Evolutionary conservation across 768 basidiomycete species (phyloP).

Genomic region (Suillus ampliporus): DNA sequence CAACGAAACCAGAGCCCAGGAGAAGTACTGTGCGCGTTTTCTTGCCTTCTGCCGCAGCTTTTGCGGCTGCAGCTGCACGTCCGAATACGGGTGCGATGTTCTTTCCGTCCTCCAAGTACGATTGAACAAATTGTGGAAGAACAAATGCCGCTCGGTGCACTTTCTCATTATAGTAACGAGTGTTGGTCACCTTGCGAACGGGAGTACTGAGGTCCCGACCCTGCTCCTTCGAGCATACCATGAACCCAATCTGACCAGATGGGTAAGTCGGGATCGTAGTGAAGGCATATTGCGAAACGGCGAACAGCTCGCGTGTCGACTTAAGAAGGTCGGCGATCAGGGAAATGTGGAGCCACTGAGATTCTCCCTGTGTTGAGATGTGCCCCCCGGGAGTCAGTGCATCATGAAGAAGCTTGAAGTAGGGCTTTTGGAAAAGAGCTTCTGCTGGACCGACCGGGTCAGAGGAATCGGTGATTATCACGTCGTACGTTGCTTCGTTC

Average conservation of each 20-base stretch:
- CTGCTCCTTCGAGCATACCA: slow-evolving; percentile 82
- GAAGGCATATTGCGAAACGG: slow-evolving; percentile 86
- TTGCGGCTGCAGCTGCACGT: slow-evolving; percentile 53
- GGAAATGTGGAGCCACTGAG: slow-evolving; percentile 90
- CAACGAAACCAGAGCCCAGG: slow-evolving; percentile 95
- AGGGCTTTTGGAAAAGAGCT: slow-evolving; percentile 94
- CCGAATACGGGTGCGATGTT: slow-evolving; percentile 81
- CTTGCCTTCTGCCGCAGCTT: slow-evolving; percentile 51
- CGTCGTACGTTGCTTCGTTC: slow-evolving; percentile 88
- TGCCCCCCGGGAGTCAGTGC: slow-evolving; percentile 89
- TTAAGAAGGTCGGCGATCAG: slow-evolving; percentile 79
- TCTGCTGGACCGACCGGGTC: slow-evolving; percentile 97
- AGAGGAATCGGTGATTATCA: slow-evolving; percentile 98
- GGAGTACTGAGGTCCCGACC: slow-evolving; percentile 75
- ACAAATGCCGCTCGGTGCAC: slow-evolving; percentile 86
- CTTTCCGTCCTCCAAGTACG: slow-evolving; percentile 72
- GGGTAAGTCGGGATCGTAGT: slow-evolving; percentile 99
- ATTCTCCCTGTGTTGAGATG: slow-evolving; percentile 96
- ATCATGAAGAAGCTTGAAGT: slow-evolving; percentile 93
- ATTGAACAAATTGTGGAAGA: slow-evolving; percentile 90
- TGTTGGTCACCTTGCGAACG: slow-evolving; percentile 69
- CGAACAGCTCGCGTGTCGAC: slow-evolving; percentile 77
- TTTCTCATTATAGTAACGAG: slow-evolving; percentile 84
- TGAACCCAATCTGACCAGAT: slow-evolving; percentile 96
- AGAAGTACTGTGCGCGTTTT: slow-evolving; percentile 73